Base-by-base conservation (phyloP, 805 yeast genomes). In the Kregervanrija pseudodelftensis region DNA sequence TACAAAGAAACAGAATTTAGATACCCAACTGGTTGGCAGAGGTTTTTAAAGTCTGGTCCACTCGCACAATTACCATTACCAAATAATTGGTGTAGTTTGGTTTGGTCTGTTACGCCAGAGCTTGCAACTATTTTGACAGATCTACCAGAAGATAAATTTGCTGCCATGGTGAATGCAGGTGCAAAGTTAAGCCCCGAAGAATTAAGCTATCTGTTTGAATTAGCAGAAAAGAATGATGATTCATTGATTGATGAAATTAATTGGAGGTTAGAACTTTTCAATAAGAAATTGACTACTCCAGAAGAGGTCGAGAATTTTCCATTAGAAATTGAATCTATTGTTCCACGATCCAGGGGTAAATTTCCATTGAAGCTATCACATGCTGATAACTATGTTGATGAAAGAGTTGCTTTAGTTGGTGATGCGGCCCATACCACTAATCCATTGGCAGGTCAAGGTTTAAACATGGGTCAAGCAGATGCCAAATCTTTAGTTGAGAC, bases 351-450 rank as follows among this genome's bases (percentile, higher is more conserved):
- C 2, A 73, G 95, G 49, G 98, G 95, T 0, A 73, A 84, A 39
- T 93, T 93, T 69, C 99, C 99, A 16, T 69, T 93, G 52, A 81
- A 82, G 53, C 65, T 91, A 68, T 80, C 89, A 15, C 97, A 93
- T 59, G 95, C 96, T 2, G 98, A 93, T 57, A 76, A 85, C 1
- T 93, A 93, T 60, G 79, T 87, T 14, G 79, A 79, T 2, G 90
- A 85, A 3, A 72, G 98, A 52, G 74, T 91, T 30, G 98, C 97
- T 0, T 67, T 93, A n/a, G 85, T 91, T 9, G 99, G 99, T 22
- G 99, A 93, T 65, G 98, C 99, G 1, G 98, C 98, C 0, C 99
- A 93, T 56, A 84, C 97, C 0, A 87, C 96, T 1, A 98, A 93
- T 61, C 99, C 99, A 2, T 71, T 93, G 48, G 97, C 97, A 4